These are phyloP conservation scores for Neocatenulostroma microsporum DNA, from an alignment of 2,329 filamentous ascomycete genomes.

Conservation along the genomic window DNA sequence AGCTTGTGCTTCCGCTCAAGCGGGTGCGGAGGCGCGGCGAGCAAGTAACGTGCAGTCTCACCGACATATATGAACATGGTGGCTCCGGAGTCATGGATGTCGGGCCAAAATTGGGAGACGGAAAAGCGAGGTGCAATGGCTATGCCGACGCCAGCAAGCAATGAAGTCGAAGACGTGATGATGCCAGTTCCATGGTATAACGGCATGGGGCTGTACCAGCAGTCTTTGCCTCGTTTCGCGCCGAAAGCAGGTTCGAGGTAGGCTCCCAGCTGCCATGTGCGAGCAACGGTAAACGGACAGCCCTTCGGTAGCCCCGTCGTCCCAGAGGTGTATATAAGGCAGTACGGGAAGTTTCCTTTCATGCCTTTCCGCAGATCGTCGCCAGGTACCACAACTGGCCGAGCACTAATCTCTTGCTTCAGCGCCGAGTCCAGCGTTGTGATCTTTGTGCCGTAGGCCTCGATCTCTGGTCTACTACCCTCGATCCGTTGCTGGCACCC, in stretches of 20 bases:
- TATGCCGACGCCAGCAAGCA: constrained; percentile 49
- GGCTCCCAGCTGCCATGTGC: constrained; percentile 35
- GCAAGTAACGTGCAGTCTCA: constrained; percentile 65
- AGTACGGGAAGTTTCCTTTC: constrained; percentile 48
- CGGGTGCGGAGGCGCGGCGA: constrained; percentile 56
- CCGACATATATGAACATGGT: constrained; percentile 72
- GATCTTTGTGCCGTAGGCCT: constrained; percentile 50
- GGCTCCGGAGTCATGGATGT: constrained; percentile 57
- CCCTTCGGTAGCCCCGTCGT: constrained; percentile 71
- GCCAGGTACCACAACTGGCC: constrained; percentile 16
- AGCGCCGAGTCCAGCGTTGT: constrained; percentile 44
- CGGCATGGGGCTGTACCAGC: constrained; percentile 70
- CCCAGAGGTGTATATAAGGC: constrained; percentile 70
- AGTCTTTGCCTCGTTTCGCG: constrained; percentile 49
- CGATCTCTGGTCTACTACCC: constrained; percentile 41
- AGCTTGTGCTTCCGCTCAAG: constrained; percentile 53
- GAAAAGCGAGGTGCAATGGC: constrained; percentile 62
- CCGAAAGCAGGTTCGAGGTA: constrained; percentile 17
- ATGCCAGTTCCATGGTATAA: constrained; percentile 69
- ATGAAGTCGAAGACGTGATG: constrained; percentile 53
- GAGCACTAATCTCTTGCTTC: constrained; percentile 36
- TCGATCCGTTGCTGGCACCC: constrained; percentile 51
- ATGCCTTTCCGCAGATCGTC: constrained; percentile 21
- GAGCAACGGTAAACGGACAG: constrained; percentile 51
- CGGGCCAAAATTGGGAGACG: constrained; percentile 61